Evolutionary conservation across 352 stramenopile genomes (phyloP), one percentile per base, ranked within the genome.

Genomic region (Globisporangium takayamanum): DNA sequence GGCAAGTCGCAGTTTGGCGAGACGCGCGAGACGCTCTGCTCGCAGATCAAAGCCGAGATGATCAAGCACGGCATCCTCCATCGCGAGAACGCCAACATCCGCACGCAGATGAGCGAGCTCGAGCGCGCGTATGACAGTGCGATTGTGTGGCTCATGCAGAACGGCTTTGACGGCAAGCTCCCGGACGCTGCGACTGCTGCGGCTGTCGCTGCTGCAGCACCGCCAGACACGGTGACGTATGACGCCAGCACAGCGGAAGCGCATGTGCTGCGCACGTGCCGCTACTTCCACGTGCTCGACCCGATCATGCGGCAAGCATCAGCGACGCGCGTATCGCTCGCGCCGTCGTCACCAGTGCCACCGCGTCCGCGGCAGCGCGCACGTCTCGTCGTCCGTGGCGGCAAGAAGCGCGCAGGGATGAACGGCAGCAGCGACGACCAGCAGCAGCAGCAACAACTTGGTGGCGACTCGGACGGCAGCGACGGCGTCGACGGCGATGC

Each of bases 21-120:
- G 69, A 88, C 80, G 7, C 78, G 78, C 45, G 80, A 90, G 66
- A 66, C 70, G 54, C 67, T 90, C 36, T 90, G 80, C 64, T 81
- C 78, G 1, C 71, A 90, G 73, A 88, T 90, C 70, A 86, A 87
- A 62, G 63, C 62, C 30, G 51, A 67, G 50, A 86, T 90, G 80
- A 55, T 70, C 33, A 74, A 63, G 53, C 67, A 88, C 57, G 80
- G 78, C 49, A 88, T 90, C 57, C 51, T 66, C 56, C 80, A 90
- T 60, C 69, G 80, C 41, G 78, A 87, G 67, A 90, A 90, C 59
- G 78, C 78, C 68, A 88, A 90, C 67, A 88, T 90, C 59, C 80
- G 80, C 62, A 90, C 78, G 55, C 78, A 90, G 68, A 87, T 90
- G 62, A 88, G 74, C 63, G 80, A 90, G 66, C 67, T 88, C 16